Base-by-base conservation (phyloP, 306 rosid species). In the Fragaria vesca region DNA sequence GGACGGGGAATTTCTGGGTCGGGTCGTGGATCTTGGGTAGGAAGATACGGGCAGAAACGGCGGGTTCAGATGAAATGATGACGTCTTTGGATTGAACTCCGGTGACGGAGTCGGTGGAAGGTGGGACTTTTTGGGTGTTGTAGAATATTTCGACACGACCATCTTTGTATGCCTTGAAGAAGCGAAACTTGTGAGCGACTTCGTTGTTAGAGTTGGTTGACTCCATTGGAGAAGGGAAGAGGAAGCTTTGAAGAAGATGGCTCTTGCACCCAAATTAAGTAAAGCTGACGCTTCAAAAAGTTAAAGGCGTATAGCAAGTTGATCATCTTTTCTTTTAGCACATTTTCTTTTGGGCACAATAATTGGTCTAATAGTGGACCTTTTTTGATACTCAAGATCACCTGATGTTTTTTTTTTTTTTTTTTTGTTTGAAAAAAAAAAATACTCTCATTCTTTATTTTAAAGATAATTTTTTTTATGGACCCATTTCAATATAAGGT, bases 21-120 rank as follows among this genome's bases (percentile, higher is more conserved):
- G 65, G 78, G 70, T 66, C 40, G 21, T 77, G 12, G 20, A 68
- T 8, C 15, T 61, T 72, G 8, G 87, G 82, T 12, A 76, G 76
- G 57, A 67, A 80, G n/a, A 84, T 42, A 24, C 87, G 87, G 66
- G 81, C 78, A 6, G 74, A 76, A 13, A 84, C 65, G 3, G 63
- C 18, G 7, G 80, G 50, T 38, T 80, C 57, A 16, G 69, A 30
- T 40, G 65, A 74, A 36, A 82, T 73, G 21, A 30, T 3, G 51
- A 69, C 38, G 80, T 77, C 87, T 73, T 84, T 84, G 68, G 84
- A 76, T 46, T 47, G 72, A 4, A 84, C 84, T 3, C 76, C 77
- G 2, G 69, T 68, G 4, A 11, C 26, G 7, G 40, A 24, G 43
- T 77, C 84, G 17, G 69, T 34, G 12, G 65, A 55, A 0, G 80